A percentile compares a stretch with the other conserved stretches of the same genome.
These are phyloP conservation scores for Globisporangium okanoganense DNA, from an alignment of 352 stramenopile genomes.

Conservation along the genomic window DNA sequence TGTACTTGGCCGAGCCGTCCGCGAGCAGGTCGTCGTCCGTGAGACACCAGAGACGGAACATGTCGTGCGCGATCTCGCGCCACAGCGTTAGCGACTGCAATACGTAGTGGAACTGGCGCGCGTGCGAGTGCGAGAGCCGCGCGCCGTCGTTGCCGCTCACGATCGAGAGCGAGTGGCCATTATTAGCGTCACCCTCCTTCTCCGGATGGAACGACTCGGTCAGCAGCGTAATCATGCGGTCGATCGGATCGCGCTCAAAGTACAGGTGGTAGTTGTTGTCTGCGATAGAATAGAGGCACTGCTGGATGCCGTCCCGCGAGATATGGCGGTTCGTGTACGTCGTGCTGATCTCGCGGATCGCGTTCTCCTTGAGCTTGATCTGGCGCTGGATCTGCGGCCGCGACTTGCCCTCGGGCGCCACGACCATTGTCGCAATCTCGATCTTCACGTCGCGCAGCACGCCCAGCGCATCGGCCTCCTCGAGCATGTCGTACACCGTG, in stretches of 20 bases:
- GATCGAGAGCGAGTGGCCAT: slow-evolving; percentile 89
- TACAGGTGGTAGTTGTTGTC: slow-evolving; percentile 98
- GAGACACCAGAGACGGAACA: slow-evolving; percentile 96
- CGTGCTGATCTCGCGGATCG: slow-evolving; percentile 84
- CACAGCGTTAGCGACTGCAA: slow-evolving; percentile 95
- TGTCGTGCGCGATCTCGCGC: slow-evolving; percentile 95
- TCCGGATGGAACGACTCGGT: slow-evolving; percentile 84
- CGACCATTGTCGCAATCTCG: slow-evolving; percentile 93
- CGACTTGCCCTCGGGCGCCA: slow-evolving; percentile 89
- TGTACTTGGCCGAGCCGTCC: slow-evolving; percentile 67
- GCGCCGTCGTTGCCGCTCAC: slow-evolving; percentile 90
- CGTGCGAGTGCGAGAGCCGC: slow-evolving; percentile 93
- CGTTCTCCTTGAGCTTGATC: slow-evolving; percentile 92
- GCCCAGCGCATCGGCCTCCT: slow-evolving; percentile 56
- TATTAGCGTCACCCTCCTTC: slow-evolving; percentile 36
- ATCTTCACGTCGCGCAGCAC: slow-evolving; percentile 88
- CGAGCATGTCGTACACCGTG: slow-evolving; percentile 90
- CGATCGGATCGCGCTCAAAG: slow-evolving; percentile 95
- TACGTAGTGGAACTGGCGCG: slow-evolving; percentile 95
- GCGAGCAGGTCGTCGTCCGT: slow-evolving; percentile 93
- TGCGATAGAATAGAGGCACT: slow-evolving; percentile 95
- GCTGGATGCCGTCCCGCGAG: slow-evolving; percentile 86
- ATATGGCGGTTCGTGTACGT: slow-evolving; percentile 55
- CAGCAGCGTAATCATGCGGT: slow-evolving; percentile 92
- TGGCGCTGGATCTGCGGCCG: slow-evolving; percentile 87